These are phyloP conservation scores for Thermothelomyces thermophilus DNA, from an alignment of 2,329 filamentous ascomycete genomes.

Conservation along the genomic window DNA sequence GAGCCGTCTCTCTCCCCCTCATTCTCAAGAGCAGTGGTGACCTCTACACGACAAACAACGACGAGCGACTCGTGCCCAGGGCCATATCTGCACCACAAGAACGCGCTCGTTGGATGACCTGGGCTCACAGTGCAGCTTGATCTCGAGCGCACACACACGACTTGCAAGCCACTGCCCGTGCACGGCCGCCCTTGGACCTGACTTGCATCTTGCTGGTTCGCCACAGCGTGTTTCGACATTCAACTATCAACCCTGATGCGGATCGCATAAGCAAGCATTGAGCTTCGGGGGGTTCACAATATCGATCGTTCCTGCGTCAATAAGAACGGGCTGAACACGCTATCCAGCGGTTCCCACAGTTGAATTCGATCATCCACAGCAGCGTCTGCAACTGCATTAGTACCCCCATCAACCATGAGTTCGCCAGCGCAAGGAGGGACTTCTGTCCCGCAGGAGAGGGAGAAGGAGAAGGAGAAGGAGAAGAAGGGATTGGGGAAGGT, in stretches of 20 bases:
- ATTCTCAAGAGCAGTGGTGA: not conserved
- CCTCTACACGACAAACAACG: not conserved
- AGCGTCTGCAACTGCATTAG: not conserved
- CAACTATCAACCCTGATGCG: not conserved
- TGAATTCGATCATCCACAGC: not conserved
- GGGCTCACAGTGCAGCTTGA: not conserved
- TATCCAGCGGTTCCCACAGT: not conserved
- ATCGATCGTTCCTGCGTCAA: too few relatives aligned
- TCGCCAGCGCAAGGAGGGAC: slow-evolving; percentile 36
- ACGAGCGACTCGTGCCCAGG: not conserved
- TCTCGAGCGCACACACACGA: not conserved
- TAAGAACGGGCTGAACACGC: not conserved
- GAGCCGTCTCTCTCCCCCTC: slow-evolving; percentile 3
- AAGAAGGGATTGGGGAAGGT: slow-evolving; percentile 44
- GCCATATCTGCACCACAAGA: not conserved
- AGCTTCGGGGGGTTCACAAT: not conserved
- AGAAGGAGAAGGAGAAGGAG: slow-evolving; percentile 34
- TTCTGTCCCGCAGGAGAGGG: slow-evolving; percentile 33
- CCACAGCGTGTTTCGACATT: not conserved
- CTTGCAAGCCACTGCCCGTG: not conserved
- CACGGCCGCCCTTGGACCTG: not conserved
- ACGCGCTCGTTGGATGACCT: not conserved
- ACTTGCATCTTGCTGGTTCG: not conserved
- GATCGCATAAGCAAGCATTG: not conserved
- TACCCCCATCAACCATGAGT: slow-evolving; percentile 32